phyloP scores from a whole-genome alignment of 768 basidiomycete species.

The Kwoniella bestiolae region DNA sequence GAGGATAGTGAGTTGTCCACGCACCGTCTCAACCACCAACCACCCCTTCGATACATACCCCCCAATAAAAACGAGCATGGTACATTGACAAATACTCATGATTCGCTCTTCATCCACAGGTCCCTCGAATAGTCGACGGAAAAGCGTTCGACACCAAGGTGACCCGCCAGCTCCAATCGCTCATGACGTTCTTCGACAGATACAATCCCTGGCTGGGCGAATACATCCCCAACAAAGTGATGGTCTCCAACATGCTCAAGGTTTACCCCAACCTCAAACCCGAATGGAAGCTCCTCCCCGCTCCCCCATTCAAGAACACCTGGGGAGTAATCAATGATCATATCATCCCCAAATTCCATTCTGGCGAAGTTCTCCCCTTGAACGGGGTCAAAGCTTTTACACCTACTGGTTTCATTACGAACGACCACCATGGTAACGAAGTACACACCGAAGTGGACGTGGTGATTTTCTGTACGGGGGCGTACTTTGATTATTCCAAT shows the following conservation, averaged over 20 bases:
- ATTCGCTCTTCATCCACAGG: slow-evolving; percentile 1
- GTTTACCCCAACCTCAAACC: slow-evolving; percentile 1
- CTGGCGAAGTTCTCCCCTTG: slow-evolving; percentile 8
- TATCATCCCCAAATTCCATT: slow-evolving; percentile 8
- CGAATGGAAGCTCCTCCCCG: slow-evolving; percentile 25
- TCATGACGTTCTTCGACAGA: slow-evolving; percentile 1
- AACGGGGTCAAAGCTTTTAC: slow-evolving; percentile 12
- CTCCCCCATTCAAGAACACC: slow-evolving; percentile 9
- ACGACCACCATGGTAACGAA: background rate
- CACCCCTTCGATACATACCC: too few species aligned
- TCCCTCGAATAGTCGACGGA: background rate
- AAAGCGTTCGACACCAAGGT: slow-evolving; percentile 9
- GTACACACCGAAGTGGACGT: slow-evolving; percentile 8
- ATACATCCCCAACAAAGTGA: background rate
- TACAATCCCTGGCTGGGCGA: background rate
- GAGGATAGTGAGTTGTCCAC: slow-evolving; percentile 12
- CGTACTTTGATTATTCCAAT: slow-evolving; percentile 17
- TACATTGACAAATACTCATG: background rate
- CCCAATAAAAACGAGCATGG: too few species aligned
- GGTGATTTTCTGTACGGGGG: slow-evolving; percentile 21
- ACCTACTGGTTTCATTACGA: slow-evolving; percentile 2
- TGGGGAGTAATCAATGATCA: slow-evolving; percentile 14
- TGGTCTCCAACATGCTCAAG: slow-evolving; percentile 1
- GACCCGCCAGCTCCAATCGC: background rate
- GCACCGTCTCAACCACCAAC: too few species aligned